These are phyloP conservation scores for Vitis labrusca DNA, from an alignment of 164 flowering plant species.

Conservation along the genomic window DNA sequence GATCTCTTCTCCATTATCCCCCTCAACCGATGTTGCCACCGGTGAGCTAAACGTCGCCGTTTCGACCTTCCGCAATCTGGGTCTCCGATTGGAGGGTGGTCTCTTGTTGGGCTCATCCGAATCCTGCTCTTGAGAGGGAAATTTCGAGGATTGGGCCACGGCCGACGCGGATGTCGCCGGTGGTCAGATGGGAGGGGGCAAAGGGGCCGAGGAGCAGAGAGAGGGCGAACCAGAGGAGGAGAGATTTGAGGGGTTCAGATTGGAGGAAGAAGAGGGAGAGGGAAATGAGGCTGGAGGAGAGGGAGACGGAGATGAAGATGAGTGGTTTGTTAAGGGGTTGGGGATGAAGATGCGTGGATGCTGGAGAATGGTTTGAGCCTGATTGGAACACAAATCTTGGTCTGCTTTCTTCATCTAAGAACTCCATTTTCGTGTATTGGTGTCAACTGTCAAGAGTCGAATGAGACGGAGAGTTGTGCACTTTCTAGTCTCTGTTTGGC, in stretches of 20 bases:
- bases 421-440: no score
- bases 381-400: no score
- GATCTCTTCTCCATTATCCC: conserved; percentile 20
- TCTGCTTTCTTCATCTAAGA: no score
- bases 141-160: conserved; percentile 49
- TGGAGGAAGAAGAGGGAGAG: conserved; percentile 42
- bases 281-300: conserved; percentile 21
- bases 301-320: conserved; percentile 15
- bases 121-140: conserved; percentile 12
- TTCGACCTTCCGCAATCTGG: conserved; percentile 16
- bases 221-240: conserved; percentile 70
- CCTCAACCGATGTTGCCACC: background rate
- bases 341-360: no score
- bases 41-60: conserved; percentile 7
- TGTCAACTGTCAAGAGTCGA: no score
- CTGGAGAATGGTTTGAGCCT: no score
- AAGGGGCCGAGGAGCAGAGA: conserved; percentile 86
- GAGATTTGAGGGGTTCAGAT: conserved; percentile 48
- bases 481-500: no score
- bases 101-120: conserved; percentile 22
- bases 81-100: conserved; percentile 5
- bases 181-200: conserved; percentile 81
- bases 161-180: conserved; percentile 86
- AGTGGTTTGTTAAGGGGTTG: conserved; percentile 11
- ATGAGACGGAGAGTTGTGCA: no score